Evolutionary conservation across 257 asterid genomes (phyloP), one percentile per base, ranked within the genome.

Genomic region (Salvia miltiorrhiza): DNA sequence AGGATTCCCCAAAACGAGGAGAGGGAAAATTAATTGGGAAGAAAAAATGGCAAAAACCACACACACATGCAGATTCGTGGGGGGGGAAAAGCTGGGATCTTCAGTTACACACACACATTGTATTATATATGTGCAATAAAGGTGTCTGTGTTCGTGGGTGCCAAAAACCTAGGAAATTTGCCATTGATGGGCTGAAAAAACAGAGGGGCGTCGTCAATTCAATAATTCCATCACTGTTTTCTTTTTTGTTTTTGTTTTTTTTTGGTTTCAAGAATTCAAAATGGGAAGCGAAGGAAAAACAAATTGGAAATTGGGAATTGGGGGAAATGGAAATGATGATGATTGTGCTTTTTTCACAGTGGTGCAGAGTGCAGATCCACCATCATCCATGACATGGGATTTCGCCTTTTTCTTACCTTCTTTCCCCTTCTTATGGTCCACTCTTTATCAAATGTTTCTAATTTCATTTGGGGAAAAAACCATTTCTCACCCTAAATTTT

Each of bases 21-120:
- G 14, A 47, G 30, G 35, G 35, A 4, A 2, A 30, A 30, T 30
- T 5, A 30, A 48, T 33, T 35, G 37, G 24, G 30, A 10, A 19
- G 53, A 20, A 12, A 14, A 45, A 35, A 41, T 5, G 39, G 19
- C 5, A 23, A 32, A 72, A 23, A 35, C 32, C 66, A 59, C 70
- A 65, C 72, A 74, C 76, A 66, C 76, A 71, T 75, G 80, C 67
- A 77, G 75, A 75, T 62, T 63, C 68, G 76, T n/a, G n/a, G 73
- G 69, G 69, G 76, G 54, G 52, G 55, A 76, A 76, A 81, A 32
- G 73, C 30, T 60, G 76, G 54, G 86, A 82, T 82, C 82, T 77
- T 73, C 65, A 72, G 78, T 74, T 62, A 76, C 69, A 65, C 71
- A 61, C 68, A 61, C 55, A 64, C 72, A 48, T 50, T 48, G 24